Evolutionary conservation across 352 stramenopile genomes (phyloP), one percentile per base, ranked within the genome.

Genomic region (Pythium sukuiense): DNA sequence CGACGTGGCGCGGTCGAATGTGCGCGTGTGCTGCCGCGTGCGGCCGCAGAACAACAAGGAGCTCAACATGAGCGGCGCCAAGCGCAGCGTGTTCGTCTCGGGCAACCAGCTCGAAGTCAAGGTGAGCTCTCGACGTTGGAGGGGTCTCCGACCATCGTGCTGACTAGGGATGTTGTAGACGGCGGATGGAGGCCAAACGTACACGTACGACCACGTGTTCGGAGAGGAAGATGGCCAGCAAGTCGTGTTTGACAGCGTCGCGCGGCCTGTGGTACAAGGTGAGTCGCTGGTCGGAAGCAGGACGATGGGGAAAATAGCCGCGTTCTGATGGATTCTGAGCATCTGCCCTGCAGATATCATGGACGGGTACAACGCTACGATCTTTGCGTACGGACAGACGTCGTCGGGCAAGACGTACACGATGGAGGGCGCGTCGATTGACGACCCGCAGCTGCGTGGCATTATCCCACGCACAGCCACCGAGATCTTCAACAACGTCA

Each of bases 311-410:
- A 50, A 30, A 45, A 26, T 55, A 29, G 39, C 16, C 1, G 2
- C 41, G 26, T 24, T 52, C 18, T 59, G 20, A 45, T 56, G 32
- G 2, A 58, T 61, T 53, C 35, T 73, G 37, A 68, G 57, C 50
- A 11, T 20, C 60, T 55, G 26, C 73, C 24, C 29, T 43, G 18
- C 48, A 92, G 88, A 97, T 72, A 88, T 98, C 35, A 90, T 98
- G 73, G 77, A 89, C 48, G 93, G 93, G 6, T 98, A 98, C 74
- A 97, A 98, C 63, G 93, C 88, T 1, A 98, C 92, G 33, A 96
- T 98, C 62, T 98, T 98, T 58, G 92, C 93, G 4, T 98, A 98
- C 66, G 90, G 90, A 3, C 90, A 97, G 74, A 97, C 91, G 46
- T 94, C 87, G 16, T 92, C 81, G 7, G 91, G 87, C 9, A 96